phyloP scores from a whole-genome alignment of 805 yeast species.

The Wickerhamiella hasegawae region DNA sequence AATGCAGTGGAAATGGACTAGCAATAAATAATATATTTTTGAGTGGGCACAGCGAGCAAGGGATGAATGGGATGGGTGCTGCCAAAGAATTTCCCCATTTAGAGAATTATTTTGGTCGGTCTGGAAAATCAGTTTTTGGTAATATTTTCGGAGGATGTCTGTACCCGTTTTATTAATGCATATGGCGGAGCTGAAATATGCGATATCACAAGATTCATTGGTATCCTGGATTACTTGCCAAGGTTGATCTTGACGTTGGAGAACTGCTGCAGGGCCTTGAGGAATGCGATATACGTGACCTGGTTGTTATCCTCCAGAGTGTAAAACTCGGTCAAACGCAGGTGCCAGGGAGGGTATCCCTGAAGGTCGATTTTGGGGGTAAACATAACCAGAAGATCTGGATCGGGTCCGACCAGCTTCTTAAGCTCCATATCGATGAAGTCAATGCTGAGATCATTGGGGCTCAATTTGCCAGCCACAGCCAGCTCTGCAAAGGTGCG shows the following conservation, averaged over 20 bases:
- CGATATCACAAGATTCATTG: too few relatives aligned
- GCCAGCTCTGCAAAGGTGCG: conserved; percentile 71
- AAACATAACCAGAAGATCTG: conserved; percentile 72
- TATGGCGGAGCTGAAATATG: too few relatives aligned
- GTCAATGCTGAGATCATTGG: conserved; percentile 55
- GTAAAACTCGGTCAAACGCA: conserved; percentile 75
- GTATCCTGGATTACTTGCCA: conserved; percentile 48
- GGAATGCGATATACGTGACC: conserved; percentile 73
- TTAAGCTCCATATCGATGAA: conserved; percentile 38
- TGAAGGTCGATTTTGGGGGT: conserved; percentile 80
- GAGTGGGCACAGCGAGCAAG: too few relatives aligned
- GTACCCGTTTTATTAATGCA: too few relatives aligned
- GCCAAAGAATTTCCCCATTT: too few relatives aligned
- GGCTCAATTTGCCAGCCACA: conserved; percentile 37
- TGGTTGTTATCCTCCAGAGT: conserved; percentile 72
- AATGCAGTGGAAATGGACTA: too few relatives aligned
- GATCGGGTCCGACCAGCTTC: conserved; percentile 77
- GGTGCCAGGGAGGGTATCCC: conserved; percentile 98
- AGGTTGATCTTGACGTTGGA: conserved; percentile 74
- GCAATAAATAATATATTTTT: too few relatives aligned
- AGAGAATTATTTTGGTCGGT: too few relatives aligned
- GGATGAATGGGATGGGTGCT: too few relatives aligned
- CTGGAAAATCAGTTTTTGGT: too few relatives aligned
- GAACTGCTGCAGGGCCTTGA: conserved; percentile 31
- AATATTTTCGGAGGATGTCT: too few relatives aligned